A percentile compares a stretch with the other conserved stretches of the same genome.
Conservation (phyloP, 106 monocot species). For the Phalaenopsis equestris region DNA sequence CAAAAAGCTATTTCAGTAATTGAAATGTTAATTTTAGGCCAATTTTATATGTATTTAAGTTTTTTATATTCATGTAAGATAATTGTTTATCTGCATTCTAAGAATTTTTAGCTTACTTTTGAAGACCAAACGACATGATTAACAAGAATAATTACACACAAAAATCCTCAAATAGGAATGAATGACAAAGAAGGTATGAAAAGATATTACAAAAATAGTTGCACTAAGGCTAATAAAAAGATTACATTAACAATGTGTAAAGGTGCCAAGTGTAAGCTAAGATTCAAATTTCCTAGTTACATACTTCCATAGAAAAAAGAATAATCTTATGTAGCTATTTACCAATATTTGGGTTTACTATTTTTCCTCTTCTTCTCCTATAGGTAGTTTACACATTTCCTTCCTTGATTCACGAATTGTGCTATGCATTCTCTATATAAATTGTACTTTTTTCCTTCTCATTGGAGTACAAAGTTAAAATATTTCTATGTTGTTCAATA, state of each 20-base stretch:
- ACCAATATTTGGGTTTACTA: no score
- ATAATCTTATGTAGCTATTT: no score
- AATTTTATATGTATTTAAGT: neutral
- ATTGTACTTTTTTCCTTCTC: no score
- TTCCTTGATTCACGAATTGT: no score
- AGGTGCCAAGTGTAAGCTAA: no score
- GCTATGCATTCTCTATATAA: no score
- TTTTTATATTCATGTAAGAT: neutral
- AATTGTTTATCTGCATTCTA: neutral
- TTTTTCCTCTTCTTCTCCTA: no score
- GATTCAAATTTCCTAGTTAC: no score
- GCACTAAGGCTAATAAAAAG: neutral
- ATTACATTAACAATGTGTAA: neutral
- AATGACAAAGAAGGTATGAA: neutral
- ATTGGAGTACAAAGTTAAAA: no score
- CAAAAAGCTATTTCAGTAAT: neutral
- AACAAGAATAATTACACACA: neutral
- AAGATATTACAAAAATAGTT: neutral
- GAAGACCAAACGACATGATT: neutral
- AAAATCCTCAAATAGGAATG: neutral
- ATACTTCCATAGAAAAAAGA: no score
- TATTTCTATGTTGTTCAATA: no score
- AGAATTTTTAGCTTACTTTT: neutral
- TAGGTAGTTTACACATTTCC: no score
- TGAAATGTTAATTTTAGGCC: neutral